Conservation (phyloP, 192 early-diverging fungal species). For the Backusella psychrophila region DNA sequence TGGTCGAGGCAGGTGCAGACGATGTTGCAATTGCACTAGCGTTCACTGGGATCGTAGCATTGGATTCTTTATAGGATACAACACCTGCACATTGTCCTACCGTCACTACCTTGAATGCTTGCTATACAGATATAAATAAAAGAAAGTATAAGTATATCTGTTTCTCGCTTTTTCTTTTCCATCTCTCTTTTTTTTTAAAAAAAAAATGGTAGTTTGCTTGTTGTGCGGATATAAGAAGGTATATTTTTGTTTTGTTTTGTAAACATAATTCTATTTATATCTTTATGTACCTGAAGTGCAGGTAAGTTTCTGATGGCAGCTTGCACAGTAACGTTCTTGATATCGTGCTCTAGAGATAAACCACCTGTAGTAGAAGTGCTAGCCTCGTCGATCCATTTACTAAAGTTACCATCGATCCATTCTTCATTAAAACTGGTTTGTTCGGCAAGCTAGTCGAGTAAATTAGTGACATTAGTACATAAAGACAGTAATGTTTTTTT, state of each 20-base stretch:
- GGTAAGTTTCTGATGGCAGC: constrained; percentile 43
- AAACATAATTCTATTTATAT: background rate
- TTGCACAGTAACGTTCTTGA: constrained; percentile 44
- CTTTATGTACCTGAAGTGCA: constrained; percentile 20
- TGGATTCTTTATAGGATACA: constrained; percentile 25
- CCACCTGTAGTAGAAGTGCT: constrained; percentile 41
- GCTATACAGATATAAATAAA: background rate
- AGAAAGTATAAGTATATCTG: background rate
- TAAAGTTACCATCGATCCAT: constrained; percentile 38
- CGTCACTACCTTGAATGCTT: constrained; percentile 29
- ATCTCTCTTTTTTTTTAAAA: background rate
- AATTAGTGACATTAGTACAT: constrained; percentile 5
- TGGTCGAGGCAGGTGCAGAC: background rate
- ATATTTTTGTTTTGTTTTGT: no score
- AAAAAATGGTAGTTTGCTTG: background rate
- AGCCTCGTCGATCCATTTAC: constrained; percentile 43
- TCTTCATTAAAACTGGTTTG: constrained; percentile 20
- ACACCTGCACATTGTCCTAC: constrained; percentile 29
- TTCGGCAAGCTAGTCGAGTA: constrained; percentile 14
- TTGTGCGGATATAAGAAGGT: background rate
- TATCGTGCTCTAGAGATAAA: constrained; percentile 52
- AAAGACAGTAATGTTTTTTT: background rate
- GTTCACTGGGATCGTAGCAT: background rate
- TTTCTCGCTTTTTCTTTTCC: background rate
- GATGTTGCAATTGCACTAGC: constrained; percentile 4